A percentile compares a stretch with the other conserved stretches of the same genome.
Conservation (phyloP, 345 rosid genomes). For the Melaleuca alternifolia region DNA sequence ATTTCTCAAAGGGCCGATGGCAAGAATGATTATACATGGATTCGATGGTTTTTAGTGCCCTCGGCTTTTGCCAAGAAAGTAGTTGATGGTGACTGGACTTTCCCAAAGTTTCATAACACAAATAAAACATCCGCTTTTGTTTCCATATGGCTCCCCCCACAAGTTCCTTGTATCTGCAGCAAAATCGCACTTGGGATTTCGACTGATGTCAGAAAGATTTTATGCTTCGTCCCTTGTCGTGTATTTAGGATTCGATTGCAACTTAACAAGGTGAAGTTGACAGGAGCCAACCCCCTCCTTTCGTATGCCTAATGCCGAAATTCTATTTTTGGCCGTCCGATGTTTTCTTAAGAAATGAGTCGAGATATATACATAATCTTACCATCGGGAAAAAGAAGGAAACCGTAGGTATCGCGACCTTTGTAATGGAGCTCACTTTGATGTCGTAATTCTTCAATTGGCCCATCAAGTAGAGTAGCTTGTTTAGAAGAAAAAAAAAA, state of each 20-base stretch:
- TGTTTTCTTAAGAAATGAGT: too few species aligned
- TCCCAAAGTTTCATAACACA: not conserved
- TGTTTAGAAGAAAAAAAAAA: not conserved
- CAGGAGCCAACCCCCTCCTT: not conserved
- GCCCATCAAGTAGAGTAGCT: too few species aligned
- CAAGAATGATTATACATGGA: not conserved
- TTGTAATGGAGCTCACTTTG: too few species aligned
- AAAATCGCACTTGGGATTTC: too few species aligned
- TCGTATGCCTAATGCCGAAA: too few species aligned
- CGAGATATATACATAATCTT: too few species aligned
- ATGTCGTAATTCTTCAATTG: too few species aligned
- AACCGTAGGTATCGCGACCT: fast-evolving
- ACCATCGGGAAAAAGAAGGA: too few species aligned
- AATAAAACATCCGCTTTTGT: not conserved
- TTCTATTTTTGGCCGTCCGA: too few species aligned
- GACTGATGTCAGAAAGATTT: not conserved
- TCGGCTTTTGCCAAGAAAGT: not conserved
- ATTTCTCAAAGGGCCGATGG: not conserved
- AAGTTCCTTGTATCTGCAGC: not conserved
- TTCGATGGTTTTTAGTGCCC: not conserved
- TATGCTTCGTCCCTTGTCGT: not conserved
- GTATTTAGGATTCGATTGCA: not conserved
- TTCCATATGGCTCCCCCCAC: not conserved
- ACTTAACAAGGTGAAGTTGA: too few species aligned
- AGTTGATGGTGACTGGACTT: not conserved